Percentiles rank a stretch among this genome's conserved stretches.
phyloP scores from a whole-genome alignment of 2,329 filamentous ascomycete species.

The Fusarium newnesense region DNA sequence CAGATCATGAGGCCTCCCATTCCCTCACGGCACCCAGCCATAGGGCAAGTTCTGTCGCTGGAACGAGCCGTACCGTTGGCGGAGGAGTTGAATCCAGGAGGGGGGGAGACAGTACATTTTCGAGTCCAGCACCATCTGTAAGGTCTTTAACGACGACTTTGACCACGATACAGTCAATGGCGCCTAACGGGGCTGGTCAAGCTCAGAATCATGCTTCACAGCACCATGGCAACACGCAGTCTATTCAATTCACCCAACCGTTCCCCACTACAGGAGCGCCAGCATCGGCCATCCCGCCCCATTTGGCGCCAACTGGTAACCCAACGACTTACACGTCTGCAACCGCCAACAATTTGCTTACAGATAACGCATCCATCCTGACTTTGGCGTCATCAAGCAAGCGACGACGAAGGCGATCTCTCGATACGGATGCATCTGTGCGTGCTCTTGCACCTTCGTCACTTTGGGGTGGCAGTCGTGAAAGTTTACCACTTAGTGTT shows the following conservation, averaged over 20 bases:
- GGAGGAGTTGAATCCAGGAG: slow-evolving; percentile 74
- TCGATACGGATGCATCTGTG: slow-evolving; percentile 88
- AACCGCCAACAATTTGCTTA: slow-evolving; percentile 83
- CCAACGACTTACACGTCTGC: slow-evolving; percentile 81
- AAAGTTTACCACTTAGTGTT: slow-evolving; percentile 81
- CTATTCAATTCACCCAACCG: slow-evolving; percentile 72
- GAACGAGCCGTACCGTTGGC: slow-evolving; percentile 76
- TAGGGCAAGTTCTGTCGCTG: slow-evolving; percentile 71
- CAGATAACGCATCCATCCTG: slow-evolving; percentile 86
- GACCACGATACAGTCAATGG: slow-evolving; percentile 84
- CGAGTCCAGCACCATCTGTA: slow-evolving; percentile 82
- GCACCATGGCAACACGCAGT: slow-evolving; percentile 56
- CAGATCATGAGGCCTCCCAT: slow-evolving; percentile 78
- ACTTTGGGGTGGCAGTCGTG: slow-evolving; percentile 82
- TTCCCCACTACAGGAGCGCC: slow-evolving; percentile 71
- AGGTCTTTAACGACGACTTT: slow-evolving; percentile 84
- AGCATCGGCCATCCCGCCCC: slow-evolving; percentile 77
- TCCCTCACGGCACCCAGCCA: slow-evolving; percentile 84
- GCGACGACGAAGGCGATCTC: slow-evolving; percentile 77
- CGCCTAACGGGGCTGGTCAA: slow-evolving; percentile 61
- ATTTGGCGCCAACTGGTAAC: slow-evolving; percentile 68
- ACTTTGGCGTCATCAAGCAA: slow-evolving; percentile 87
- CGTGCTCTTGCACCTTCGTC: slow-evolving; percentile 85
- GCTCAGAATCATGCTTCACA: slow-evolving; percentile 49
- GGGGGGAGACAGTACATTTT: slow-evolving; percentile 81